A percentile compares a stretch with the other conserved stretches of the same genome.
Conservation (phyloP, 345 rosid genomes). For the Eucalyptus melliodora region DNA sequence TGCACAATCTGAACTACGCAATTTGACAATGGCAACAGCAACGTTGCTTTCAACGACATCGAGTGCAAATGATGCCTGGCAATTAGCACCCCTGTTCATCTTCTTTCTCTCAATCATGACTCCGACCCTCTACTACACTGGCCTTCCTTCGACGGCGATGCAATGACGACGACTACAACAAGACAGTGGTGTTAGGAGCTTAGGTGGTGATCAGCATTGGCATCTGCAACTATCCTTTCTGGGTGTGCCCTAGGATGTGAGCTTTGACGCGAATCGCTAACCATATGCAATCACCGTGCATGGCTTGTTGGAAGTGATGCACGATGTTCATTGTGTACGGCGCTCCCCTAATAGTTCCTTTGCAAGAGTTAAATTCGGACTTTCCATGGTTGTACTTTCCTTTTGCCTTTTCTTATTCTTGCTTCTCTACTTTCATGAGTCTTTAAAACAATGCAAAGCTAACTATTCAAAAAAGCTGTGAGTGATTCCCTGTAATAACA, state of each 20-base stretch:
- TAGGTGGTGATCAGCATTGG: background rate
- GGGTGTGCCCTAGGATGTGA: background rate
- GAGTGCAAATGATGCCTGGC: background rate
- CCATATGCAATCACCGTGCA: background rate
- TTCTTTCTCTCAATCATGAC: background rate
- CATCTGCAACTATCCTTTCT: background rate
- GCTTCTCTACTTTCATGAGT: background rate
- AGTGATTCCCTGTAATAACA: background rate
- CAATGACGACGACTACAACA: background rate
- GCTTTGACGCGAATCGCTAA: background rate
- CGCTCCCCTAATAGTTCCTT: too few relatives aligned
- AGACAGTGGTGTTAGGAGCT: background rate
- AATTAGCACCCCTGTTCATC: background rate
- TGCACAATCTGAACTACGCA: too few relatives aligned
- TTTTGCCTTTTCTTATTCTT: background rate
- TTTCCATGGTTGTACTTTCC: background rate
- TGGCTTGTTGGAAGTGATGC: background rate
- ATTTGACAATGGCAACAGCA: too few relatives aligned
- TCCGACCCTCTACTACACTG: background rate
- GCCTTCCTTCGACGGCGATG: background rate
- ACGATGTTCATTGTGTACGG: too few relatives aligned
- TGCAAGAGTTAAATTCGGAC: background rate
- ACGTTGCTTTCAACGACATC: background rate
- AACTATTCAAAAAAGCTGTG: background rate
- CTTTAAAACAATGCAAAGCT: background rate